A percentile compares a stretch with the other conserved stretches of the same genome.
phyloP scores from a whole-genome alignment of 192 early-diverging fungal species.

The Coemansia sp. region DNA sequence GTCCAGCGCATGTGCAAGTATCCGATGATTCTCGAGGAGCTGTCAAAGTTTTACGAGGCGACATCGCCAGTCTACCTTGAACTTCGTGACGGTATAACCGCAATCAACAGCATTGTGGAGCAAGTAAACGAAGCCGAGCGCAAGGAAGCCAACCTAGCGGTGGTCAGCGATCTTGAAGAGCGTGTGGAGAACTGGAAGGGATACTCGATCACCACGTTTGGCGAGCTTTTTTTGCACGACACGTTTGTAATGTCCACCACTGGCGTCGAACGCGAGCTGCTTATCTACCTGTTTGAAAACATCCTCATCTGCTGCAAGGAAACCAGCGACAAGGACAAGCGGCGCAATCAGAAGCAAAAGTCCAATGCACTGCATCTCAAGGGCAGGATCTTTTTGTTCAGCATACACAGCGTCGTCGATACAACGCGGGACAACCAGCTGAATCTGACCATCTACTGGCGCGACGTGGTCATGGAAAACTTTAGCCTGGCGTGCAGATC shows the following conservation, averaged over 20 bases:
- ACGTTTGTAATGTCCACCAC: constrained; percentile 80
- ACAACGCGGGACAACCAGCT: constrained; percentile 56
- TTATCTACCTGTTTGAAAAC: constrained; percentile 91
- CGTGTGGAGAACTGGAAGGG: constrained; percentile 94
- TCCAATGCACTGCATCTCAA: constrained; percentile 67
- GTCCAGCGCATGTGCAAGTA: constrained; percentile 99
- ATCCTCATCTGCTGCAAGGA: constrained; percentile 95
- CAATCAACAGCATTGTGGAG: constrained; percentile 84
- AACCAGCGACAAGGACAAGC: constrained; percentile 65
- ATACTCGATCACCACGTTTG: constrained; percentile 72
- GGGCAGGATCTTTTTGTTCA: constrained; percentile 83
- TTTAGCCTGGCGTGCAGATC: constrained; percentile 89
- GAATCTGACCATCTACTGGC: constrained; percentile 82
- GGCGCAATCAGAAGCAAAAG: constrained; percentile 52
- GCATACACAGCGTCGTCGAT: constrained; percentile 73
- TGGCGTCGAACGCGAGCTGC: constrained; percentile 76
- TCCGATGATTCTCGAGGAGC: constrained; percentile 71
- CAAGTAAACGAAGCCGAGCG: constrained; percentile 90
- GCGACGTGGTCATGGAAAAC: constrained; percentile 74
- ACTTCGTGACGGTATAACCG: constrained; percentile 69
- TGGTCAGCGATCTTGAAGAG: constrained; percentile 76
- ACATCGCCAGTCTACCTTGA: constrained; percentile 61
- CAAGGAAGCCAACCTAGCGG: constrained; percentile 80
- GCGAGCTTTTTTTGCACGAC: constrained; percentile 81
- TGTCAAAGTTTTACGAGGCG: constrained; percentile 64